These are phyloP conservation scores for Rubus parviflorus DNA, from an alignment of 306 rosid genomes.

Conservation along the genomic window DNA sequence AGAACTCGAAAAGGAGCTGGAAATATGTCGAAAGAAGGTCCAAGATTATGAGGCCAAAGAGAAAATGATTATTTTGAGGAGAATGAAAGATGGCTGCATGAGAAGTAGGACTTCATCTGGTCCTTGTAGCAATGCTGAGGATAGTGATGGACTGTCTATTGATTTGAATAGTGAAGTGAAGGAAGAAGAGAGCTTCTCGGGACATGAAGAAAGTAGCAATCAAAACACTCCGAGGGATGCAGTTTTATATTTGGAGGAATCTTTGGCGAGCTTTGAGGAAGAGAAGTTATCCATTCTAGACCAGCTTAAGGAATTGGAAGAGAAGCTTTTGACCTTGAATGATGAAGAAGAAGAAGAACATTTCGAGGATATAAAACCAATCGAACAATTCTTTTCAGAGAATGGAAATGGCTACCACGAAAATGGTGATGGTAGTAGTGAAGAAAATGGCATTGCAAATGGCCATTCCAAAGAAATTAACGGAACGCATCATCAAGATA, in stretches of 20 bases:
- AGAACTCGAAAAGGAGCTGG: slow-evolving; percentile 81
- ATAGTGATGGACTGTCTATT: slow-evolving; percentile 73
- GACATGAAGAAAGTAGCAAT: slow-evolving; percentile 54
- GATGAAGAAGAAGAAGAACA: slow-evolving; percentile 63
- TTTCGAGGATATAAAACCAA: slow-evolving; percentile 41
- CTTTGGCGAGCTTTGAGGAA: slow-evolving; percentile 81
- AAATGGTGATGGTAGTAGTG: slow-evolving; percentile 29
- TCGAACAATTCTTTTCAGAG: slow-evolving; percentile 39
- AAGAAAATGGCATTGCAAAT: slow-evolving; percentile 55
- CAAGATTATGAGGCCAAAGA: slow-evolving; percentile 77
- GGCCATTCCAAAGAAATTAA: slow-evolving; percentile 61
- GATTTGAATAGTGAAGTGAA: slow-evolving; percentile 64
- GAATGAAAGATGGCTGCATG: slow-evolving; percentile 50
- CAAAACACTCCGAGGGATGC: slow-evolving; percentile 82
- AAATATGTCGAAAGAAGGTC: slow-evolving; percentile 62
- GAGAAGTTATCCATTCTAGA: slow-evolving; percentile 81
- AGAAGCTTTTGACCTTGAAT: slow-evolving; percentile 69
- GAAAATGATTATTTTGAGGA: slow-evolving; percentile 47
- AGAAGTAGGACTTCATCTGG: slow-evolving; percentile 72
- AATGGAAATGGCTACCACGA: slow-evolving; percentile 76
- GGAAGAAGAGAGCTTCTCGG: slow-evolving; percentile 57
- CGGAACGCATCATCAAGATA: slow-evolving; percentile 62
- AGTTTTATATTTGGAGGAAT: slow-evolving; percentile 69
- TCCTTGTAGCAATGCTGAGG: slow-evolving; percentile 79
- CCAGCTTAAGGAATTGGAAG: slow-evolving; percentile 79